Base-by-base conservation (phyloP, 1,139 yeast genomes). In the Pichia sp. region DNA sequence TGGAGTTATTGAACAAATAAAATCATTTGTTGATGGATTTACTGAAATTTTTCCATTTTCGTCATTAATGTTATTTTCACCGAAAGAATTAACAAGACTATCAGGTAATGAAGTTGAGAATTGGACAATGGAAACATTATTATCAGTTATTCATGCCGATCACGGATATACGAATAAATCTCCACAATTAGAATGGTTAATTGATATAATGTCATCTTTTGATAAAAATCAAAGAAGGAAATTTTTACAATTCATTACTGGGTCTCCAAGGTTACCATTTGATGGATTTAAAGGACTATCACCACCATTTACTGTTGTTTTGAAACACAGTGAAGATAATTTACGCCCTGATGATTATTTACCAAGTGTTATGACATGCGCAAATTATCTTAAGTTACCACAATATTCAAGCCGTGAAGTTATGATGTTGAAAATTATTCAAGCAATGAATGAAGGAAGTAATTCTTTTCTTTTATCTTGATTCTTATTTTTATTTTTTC, bases 331-430 rank as follows among this genome's bases (percentile, higher is more conserved):
- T 11, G 96, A 91, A 55, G 82, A 76, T 53, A 81, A 80, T 0
- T 66, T 79, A 48, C 69, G 72, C 22, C 80, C 89, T n/a, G 96
- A 93, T 67, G 91, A 84, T 58, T 90, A 86, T 62, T 73, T 93
- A 54, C 99, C 99, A 2, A 89, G 96, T 70, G 99, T 93, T 4
- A 93, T 93, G 99, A 93, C 99, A 0, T 93, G 99, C 73, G 98
- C 96, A 7, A 93, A 93, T 67, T 93, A 93, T 65, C 75, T 93
- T 59, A 93, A 93, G 67, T 71, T 93, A 31, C 99, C 99, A 2
- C 80, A 85, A 56, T 93, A 93, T 65, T 77, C 89, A 2, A 72
- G 79, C 31, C 76, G 75, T 56, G 81, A 74, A 33, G 69, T 87
- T 1, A 76, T 93, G 83, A 73, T 68, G 53, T 65, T 73, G 42